Percentiles rank a stretch among this genome's conserved stretches.
These are phyloP conservation scores for Amaranthus hypochondriacus DNA, from an alignment of 148 eudicot genomes.

Conservation along the genomic window DNA sequence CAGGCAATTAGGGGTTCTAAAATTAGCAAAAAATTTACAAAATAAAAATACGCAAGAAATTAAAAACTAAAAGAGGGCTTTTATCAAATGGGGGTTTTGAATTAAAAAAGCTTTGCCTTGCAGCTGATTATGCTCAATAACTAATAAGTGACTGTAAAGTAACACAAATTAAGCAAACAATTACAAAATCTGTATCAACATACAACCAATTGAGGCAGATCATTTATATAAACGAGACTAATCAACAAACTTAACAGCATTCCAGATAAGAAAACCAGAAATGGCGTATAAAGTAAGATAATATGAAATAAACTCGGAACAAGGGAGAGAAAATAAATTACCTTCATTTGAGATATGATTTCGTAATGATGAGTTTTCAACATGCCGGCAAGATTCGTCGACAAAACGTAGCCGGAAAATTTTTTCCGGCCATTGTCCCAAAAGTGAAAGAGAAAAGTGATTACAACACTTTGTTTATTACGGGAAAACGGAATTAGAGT, in stretches of 20 bases:
- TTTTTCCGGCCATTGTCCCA: slow-evolving; percentile 58
- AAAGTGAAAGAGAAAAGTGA: no score
- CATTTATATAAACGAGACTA: background rate
- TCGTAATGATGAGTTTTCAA: slow-evolving; percentile 77
- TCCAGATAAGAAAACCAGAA: background rate
- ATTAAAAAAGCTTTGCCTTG: slow-evolving; percentile 85
- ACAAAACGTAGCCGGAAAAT: slow-evolving; percentile 46
- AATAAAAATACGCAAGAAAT: slow-evolving; percentile 6
- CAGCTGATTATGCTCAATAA: slow-evolving; percentile 81
- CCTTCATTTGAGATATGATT: slow-evolving; percentile 95
- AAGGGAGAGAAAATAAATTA: background rate
- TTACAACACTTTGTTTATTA: no score
- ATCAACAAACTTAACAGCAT: no score
- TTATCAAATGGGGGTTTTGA: slow-evolving; percentile 71
- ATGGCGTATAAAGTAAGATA: background rate
- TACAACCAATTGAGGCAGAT: background rate
- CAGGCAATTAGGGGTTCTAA: no score
- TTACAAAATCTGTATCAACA: background rate
- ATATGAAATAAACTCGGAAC: background rate
- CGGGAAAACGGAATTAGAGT: no score
- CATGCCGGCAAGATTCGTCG: slow-evolving; percentile 75
- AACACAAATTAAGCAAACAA: slow-evolving; percentile 16
- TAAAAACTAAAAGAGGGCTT: slow-evolving; percentile 81
- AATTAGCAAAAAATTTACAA: no score
- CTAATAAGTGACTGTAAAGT: slow-evolving; percentile 46